Base-by-base conservation (phyloP, 2,329 filamentous ascomycete species). In the Nemania sp. region DNA sequence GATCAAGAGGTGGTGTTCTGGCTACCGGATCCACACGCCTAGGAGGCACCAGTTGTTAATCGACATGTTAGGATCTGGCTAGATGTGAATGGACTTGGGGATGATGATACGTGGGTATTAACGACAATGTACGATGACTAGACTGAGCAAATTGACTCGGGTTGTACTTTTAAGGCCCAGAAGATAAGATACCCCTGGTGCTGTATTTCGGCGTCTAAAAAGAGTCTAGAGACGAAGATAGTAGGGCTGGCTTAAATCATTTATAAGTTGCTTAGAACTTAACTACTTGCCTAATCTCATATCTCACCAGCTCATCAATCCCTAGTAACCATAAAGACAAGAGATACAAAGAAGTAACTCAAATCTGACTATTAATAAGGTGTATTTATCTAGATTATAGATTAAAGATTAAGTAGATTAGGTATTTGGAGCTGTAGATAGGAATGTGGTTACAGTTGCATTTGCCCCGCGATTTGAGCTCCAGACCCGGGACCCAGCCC, bases 1-100 rank as follows among this genome's bases (percentile, higher is more conserved):
- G 94, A 98, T 74, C 91, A 91, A 76, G 94, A 98, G 62, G 83
- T 93, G 68, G 81, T 93, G 22, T 93, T 94, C 74, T 94, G 92
- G 92, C 79, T 93, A 41, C 92, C 92, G 0, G 91, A 93, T 77
- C 87, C 89, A 51, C 84, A 87, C 73, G 80, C 82, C 7, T 88
- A 79, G 70, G 18, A 69, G 27, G 54, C 29, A 29, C 5, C 29
- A 5, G 35, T 11, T 7, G 22, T 18, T 13, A 35, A 58, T 62
- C 29, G 29, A n/a, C 29, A 68, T 67, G 41, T 3, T 63, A 49
- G 58, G n/a, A 26, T 49, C n/a, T 58, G 22, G 51, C 45, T 15
- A n/a, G 53, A 32, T 4, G 29, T 32, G 29, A 32, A 32, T 8
- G 29, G 29, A 32, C 5, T 4, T 32, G 8, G 4, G 29, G 29